phyloP scores from a whole-genome alignment of 1,284 basidiomycete genomes.

The Garcileccinum viscosum region DNA sequence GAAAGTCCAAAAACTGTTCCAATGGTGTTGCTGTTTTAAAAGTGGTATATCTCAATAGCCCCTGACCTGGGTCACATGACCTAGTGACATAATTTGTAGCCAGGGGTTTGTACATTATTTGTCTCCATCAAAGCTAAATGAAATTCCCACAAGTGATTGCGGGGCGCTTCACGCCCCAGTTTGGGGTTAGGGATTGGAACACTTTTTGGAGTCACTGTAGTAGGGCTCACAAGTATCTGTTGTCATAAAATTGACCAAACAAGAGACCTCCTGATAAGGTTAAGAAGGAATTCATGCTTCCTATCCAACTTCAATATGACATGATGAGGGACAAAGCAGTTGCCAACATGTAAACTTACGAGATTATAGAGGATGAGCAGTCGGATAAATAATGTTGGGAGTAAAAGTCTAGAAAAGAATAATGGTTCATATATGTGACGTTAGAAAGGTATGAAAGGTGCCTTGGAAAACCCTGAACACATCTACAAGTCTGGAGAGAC shows the following conservation, averaged over 20 bases:
- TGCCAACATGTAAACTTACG: slow-evolving; percentile 28
- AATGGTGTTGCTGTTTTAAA: too few relatives aligned
- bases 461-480: slow-evolving; percentile 52
- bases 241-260: slow-evolving; percentile 43
- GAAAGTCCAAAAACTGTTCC: background rate
- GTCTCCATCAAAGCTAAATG: too few relatives aligned
- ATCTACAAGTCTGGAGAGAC: slow-evolving; percentile 37
- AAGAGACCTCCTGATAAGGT: too few relatives aligned
- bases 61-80: too few relatives aligned
- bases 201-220: too few relatives aligned
- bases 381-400: slow-evolving; percentile 41
- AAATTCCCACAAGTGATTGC: too few relatives aligned
- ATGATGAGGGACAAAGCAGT: background rate
- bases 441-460: background rate
- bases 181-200: too few relatives aligned
- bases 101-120: too few relatives aligned
- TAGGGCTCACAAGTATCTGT: slow-evolving; percentile 39
- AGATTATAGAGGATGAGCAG: slow-evolving; percentile 43
- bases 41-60: too few relatives aligned
- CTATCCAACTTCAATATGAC: slow-evolving; percentile 50
- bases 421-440: background rate
- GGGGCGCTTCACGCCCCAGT: too few relatives aligned
- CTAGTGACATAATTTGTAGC: too few relatives aligned
- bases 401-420: slow-evolving; percentile 39
- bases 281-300: slow-evolving; percentile 50